Evolutionary conservation across 495 filamentous ascomycete genomes (phyloP).

Genomic region (Barbatosphaeria neglecta): DNA sequence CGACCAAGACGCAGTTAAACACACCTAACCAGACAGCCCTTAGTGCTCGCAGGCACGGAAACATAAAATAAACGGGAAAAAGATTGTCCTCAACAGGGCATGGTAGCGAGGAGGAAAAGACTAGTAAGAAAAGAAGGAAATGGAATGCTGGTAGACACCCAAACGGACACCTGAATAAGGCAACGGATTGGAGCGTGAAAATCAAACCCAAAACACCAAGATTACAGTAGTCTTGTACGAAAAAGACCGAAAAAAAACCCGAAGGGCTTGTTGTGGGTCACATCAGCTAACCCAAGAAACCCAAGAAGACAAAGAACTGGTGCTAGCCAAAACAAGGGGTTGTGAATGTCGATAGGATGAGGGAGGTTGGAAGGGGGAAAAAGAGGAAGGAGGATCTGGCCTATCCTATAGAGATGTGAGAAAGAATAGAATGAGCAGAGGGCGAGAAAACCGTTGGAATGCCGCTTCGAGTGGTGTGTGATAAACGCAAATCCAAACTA

Average conservation of each 20-base stretch:
- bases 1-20: no score
- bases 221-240: not conserved
- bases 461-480: not conserved
- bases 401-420: not conserved
- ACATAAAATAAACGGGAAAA: not conserved
- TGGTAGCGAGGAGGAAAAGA: not conserved
- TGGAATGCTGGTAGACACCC: not conserved
- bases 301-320: no score
- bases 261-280: not conserved
- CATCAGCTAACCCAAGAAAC: not conserved
- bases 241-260: not conserved
- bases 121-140: not conserved
- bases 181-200: not conserved
- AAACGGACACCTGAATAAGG: not conserved
- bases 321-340: no score
- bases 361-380: not conserved
- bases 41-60: not conserved
- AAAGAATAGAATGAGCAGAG: not conserved
- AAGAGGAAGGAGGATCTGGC: not conserved
- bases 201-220: not conserved
- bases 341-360: not conserved
- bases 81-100: no score
- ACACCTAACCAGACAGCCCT: not conserved
- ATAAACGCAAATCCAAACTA: not conserved
- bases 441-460: not conserved